These are phyloP conservation scores for Lasiodiplodia sp. DNA, from an alignment of 2,329 filamentous ascomycete genomes.

Conservation along the genomic window DNA sequence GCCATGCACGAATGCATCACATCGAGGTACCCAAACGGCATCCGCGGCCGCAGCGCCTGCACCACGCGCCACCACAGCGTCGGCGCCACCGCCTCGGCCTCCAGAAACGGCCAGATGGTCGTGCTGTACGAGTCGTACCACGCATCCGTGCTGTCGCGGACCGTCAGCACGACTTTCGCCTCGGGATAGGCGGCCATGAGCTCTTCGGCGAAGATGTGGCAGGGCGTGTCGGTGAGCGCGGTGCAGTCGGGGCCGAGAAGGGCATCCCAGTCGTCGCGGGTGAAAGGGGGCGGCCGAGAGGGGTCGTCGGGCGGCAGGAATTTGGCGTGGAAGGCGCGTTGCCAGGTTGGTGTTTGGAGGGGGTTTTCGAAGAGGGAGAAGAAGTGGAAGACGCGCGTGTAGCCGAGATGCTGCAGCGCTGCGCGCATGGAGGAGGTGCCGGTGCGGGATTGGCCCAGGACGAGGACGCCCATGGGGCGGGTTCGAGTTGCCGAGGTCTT, in stretches of 20 bases:
- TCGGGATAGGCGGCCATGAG: constrained; percentile 34
- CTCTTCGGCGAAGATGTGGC: constrained; percentile 33
- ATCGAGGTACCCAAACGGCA: background rate
- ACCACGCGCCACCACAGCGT: background rate
- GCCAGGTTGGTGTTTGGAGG: constrained; percentile 36
- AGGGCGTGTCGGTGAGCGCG: constrained; percentile 33
- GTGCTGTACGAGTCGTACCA: background rate
- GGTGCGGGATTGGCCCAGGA: background rate
- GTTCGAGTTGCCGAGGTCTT: background rate
- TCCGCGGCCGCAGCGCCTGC: background rate
- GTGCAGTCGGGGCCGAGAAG: constrained; percentile 40
- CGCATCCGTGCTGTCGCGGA: background rate
- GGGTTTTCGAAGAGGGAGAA: background rate
- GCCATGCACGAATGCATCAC: background rate
- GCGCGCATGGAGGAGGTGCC: constrained; percentile 8
- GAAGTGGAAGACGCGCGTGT: background rate
- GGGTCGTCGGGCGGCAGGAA: constrained; percentile 35
- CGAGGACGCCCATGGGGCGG: background rate
- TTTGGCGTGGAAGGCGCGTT: constrained; percentile 46
- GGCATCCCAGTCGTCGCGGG: constrained; percentile 44
- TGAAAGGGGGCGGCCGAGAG: constrained; percentile 33
- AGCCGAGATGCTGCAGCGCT: background rate
- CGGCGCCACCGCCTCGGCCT: background rate
- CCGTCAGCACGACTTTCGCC: constrained; percentile 35
- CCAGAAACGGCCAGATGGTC: background rate